phyloP scores from a whole-genome alignment of 192 early-diverging fungal species.

The Obelidium mucronatum region DNA sequence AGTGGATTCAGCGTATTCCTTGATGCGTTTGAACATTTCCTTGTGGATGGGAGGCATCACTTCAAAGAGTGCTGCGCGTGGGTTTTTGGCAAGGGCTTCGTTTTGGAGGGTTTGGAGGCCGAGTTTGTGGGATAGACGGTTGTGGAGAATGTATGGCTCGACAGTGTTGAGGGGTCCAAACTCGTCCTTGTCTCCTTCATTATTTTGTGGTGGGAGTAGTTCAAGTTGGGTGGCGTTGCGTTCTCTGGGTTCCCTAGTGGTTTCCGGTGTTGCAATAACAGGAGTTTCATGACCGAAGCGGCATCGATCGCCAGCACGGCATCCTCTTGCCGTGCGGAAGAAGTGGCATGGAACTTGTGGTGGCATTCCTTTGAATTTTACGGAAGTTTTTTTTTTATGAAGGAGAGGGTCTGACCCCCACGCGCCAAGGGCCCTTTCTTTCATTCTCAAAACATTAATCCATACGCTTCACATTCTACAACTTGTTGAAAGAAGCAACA shows the following conservation, averaged over 20 bases:
- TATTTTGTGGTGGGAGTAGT: neutral
- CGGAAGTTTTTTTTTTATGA: neutral
- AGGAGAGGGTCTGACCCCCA: neutral
- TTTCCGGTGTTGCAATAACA: neutral
- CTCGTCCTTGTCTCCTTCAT: neutral
- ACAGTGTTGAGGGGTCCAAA: neutral
- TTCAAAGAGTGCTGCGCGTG: neutral
- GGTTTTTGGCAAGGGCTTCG: neutral
- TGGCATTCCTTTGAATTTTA: neutral
- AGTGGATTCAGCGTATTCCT: neutral
- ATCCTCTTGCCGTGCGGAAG: neutral
- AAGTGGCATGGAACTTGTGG: neutral
- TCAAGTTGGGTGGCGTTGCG: neutral
- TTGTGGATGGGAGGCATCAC: slow-evolving; percentile 1
- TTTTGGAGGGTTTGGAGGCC: neutral
- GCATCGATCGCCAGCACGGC: neutral
- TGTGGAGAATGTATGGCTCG: slow-evolving; percentile 11
- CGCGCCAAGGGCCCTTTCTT: neutral
- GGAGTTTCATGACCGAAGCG: neutral
- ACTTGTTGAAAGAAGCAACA: too few species aligned
- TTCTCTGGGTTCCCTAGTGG: neutral
- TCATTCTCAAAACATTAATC: neutral
- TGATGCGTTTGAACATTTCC: slow-evolving; percentile 1
- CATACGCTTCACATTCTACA: neutral
- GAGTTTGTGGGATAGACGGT: slow-evolving; percentile 1